Base-by-base conservation (phyloP, 495 filamentous ascomycete genomes). In the Lineolata rhizophorae region DNA sequence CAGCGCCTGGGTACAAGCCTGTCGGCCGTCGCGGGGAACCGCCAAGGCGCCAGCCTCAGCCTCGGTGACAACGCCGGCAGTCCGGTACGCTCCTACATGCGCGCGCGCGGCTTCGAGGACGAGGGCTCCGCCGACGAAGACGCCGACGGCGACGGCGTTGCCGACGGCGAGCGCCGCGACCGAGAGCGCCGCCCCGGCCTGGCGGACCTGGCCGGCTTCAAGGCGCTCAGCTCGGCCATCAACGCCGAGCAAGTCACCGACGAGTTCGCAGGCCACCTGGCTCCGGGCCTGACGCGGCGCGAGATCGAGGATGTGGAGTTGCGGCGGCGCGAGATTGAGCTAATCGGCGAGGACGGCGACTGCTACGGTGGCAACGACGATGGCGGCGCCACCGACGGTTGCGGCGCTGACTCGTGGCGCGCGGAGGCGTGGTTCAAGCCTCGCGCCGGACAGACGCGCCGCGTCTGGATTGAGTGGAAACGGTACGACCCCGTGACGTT, bases 401-500 rank as follows among this genome's bases (percentile, higher is more conserved):
- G n/a, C n/a, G n/a, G n/a, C n/a, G n/a, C n/a, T n/a, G n/a, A n/a
- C n/a, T n/a, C n/a, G n/a, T n/a, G n/a, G 21, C 44, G 44, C 10
- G 39, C 40, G 2, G 42, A 41, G 45, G 44, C 41, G 11, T 32
- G 21, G 35, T 45, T 38, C 34, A 34, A 40, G 17, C 36, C 34
- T 1, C 41, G 35, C 0, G 30, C 31, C 20, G 26, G 21, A 28
- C 22, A 24, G 17, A 39, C 37, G 18, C 36, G 35, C 11, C 32
- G 36, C 9, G 42, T 47, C 15, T 47, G 44, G 44, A 40, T 47
- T 18, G 44, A 47, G 35, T 47, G 42, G 41, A 47, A 42, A 24
- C 35, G 38, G 6, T 47, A 42, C 39, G 40, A 42, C 13, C 44
- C 44, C 2, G 29, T 20, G 13, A 41, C 29, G 25, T 38, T 35